phyloP scores from a whole-genome alignment of 2,329 filamentous ascomycete species.

The Xylariaceae sp. region DNA sequence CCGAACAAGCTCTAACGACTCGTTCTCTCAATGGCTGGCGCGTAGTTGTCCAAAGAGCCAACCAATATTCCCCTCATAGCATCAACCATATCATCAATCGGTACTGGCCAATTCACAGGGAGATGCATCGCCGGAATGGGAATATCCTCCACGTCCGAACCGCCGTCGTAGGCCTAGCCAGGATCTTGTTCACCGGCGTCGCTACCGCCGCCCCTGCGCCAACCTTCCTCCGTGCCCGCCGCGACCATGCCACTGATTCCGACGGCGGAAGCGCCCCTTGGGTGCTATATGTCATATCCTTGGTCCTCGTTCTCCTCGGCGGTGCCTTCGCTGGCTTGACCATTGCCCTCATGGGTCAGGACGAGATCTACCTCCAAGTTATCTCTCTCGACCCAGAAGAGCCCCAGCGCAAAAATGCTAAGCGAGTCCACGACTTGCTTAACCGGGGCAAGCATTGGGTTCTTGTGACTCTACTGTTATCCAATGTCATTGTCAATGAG shows the following conservation, averaged over 20 bases:
- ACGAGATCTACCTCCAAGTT: constrained; percentile 96
- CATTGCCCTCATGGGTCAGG: constrained; percentile 72
- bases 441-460: constrained; percentile 97
- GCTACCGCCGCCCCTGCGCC: constrained; percentile 43
- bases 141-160: constrained; percentile 40
- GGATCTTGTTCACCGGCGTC: constrained; percentile 33
- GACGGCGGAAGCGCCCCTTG: constrained; percentile 65
- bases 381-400: constrained; percentile 81
- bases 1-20: too few relatives aligned
- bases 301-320: constrained; percentile 77
- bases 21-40: background rate
- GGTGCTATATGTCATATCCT: constrained; percentile 75
- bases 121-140: constrained; percentile 24
- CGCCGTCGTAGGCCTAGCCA: constrained; percentile 47
- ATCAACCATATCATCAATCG: too few relatives aligned
- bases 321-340: constrained; percentile 94
- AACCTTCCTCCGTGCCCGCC: constrained; percentile 25
- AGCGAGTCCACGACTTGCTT: constrained; percentile 73
- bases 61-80: too few relatives aligned
- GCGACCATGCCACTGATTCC: constrained; percentile 41
- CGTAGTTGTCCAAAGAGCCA: too few relatives aligned
- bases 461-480: constrained; percentile 84
- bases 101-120: constrained; percentile 10
- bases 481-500: constrained; percentile 98
- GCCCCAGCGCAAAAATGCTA: constrained; percentile 81